Evolutionary conservation across 768 basidiomycete genomes (phyloP), one percentile per base, ranked within the genome.

Genomic region (Pleurotus citrinopileatus): DNA sequence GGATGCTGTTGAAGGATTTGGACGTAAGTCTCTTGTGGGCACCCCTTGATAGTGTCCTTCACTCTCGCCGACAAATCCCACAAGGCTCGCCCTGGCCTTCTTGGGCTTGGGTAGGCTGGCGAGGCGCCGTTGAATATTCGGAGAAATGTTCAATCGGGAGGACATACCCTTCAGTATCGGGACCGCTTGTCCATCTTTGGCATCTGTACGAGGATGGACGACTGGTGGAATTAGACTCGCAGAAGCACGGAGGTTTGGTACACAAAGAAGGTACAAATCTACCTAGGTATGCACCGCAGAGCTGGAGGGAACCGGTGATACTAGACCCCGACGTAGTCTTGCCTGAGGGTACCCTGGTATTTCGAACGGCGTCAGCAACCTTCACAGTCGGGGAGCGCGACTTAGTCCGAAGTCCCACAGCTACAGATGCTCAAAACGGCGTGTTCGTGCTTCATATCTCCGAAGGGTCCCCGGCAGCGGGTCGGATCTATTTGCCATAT

Each of bases 401-500:
- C 20, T 17, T 12, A 9, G 32, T 32, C 2, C n/a, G 34, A 23
- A 20, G 20, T 19, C 19, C 38, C 17, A 7, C 12, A 50, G 29
- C 8, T 12, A 23, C n/a, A 15, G 48, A 50, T 32, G 48, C 48
- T 22, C 23, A 20, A n/a, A 29, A 50, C 32, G 48, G 22, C 8
- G 20, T 23, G 22, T 50, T 50, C 23, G 10, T 19, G 7, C 15
- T 50, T 1, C 48, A 40, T 2, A 7, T 2, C 7, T 13, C 19
- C 7, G 38, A 40, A 7, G 38, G 38, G 12, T 13, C 19, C 20
- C 32, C 48, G 4, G 19, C 32, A 2, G 34, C 48, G 10, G 48
- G 48, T 34, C 48, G 34, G 4, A 50, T 50, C 34, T 34, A 32
- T 36, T 26, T 50, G 20, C 48, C 48, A 23, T 36, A 22, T 34